A percentile compares a stretch with the other conserved stretches of the same genome.
Evolutionary conservation across 2,329 filamentous ascomycete species (phyloP).

Genomic region (Xylaria sp.): DNA sequence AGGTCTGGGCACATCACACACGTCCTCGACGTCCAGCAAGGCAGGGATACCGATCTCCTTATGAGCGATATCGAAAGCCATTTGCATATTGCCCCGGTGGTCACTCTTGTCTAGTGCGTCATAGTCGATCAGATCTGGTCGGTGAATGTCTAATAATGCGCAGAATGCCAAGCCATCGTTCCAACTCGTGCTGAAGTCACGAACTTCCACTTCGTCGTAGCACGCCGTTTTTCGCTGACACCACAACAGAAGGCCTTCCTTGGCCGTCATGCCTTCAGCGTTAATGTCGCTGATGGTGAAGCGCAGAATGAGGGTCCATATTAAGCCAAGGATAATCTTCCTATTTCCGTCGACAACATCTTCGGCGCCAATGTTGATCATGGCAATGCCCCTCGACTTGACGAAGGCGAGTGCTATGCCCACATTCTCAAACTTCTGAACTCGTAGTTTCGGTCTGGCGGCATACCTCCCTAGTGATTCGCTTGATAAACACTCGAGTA

Average conservation of each 20-base stretch:
- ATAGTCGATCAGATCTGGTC: slow-evolving; percentile 96
- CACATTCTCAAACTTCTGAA: slow-evolving; percentile 98
- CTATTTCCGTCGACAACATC: slow-evolving; percentile 98
- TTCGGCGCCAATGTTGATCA: slow-evolving; percentile 98
- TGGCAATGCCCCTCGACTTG: slow-evolving; percentile 88
- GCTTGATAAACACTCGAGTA: slow-evolving; percentile 93
- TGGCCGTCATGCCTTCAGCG: slow-evolving; percentile 95
- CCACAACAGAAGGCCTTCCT: slow-evolving; percentile 94
- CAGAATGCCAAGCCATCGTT: slow-evolving; percentile 98
- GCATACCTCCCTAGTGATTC: slow-evolving; percentile 98
- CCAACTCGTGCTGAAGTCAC: slow-evolving; percentile 96
- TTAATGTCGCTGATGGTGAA: slow-evolving; percentile 99
- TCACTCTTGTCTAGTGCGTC: slow-evolving; percentile 93
- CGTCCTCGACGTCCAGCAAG: slow-evolving; percentile 95
- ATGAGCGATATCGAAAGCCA: slow-evolving; percentile 95
- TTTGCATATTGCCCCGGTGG: slow-evolving; percentile 95
- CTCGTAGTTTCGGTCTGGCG: slow-evolving; percentile 92
- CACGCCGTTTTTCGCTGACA: slow-evolving; percentile 98
- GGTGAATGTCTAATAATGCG: slow-evolving; percentile 94
- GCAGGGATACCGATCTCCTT: slow-evolving; percentile 98
- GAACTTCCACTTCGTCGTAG: slow-evolving; percentile 95
- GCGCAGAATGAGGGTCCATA: slow-evolving; percentile 97
- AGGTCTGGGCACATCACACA: slow-evolving; percentile 94
- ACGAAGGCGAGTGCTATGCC: slow-evolving; percentile 96
- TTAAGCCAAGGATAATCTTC: slow-evolving; percentile 96